Conservation (phyloP, 1,284 basidiomycete species). For the Microbotryum silenes-acaulis region DNA sequence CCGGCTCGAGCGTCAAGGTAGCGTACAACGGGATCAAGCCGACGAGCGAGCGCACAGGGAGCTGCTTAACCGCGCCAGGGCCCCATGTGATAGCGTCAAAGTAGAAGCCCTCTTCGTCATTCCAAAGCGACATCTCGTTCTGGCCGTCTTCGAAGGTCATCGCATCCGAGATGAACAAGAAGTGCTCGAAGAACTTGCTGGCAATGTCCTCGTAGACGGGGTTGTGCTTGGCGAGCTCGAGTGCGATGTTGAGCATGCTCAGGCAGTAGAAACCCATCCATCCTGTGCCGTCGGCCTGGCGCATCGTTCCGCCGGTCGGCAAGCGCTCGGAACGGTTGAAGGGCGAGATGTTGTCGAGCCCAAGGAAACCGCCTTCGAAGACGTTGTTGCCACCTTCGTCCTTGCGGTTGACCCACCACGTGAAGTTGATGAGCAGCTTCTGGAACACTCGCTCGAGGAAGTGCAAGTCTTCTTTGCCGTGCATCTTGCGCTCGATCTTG, state of each 20-base stretch:
- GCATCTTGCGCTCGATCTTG: conserved; percentile 94
- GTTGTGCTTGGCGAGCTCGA: conserved; percentile 97
- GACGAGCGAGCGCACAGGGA: conserved; percentile 86
- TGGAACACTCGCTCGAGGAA: conserved; percentile 98
- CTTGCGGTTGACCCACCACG: conserved; percentile 99
- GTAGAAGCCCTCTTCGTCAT: conserved; percentile 93
- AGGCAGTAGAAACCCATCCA: conserved; percentile 99
- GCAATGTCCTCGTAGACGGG: conserved; percentile 97
- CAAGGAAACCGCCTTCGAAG: conserved; percentile 96
- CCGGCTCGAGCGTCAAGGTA: conserved; percentile 85
- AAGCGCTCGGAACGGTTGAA: conserved; percentile 97
- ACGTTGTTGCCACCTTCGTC: conserved; percentile 90
- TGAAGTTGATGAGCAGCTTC: conserved; percentile 92
- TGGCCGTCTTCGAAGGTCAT: conserved; percentile 69
- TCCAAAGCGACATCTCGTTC: conserved; percentile 75
- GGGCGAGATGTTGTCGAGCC: conserved; percentile 93
- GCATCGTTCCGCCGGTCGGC: conserved; percentile 71
- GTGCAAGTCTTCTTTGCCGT: conserved; percentile 77
- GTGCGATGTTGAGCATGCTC: conserved; percentile 95
- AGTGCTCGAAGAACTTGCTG: conserved; percentile 93
- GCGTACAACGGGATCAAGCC: conserved; percentile 93
- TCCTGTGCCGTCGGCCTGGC: conserved; percentile 94
- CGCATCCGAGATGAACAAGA: conserved; percentile 91
- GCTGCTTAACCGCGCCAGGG: conserved; percentile 54
- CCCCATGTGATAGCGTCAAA: conserved; percentile 63